Base-by-base conservation (phyloP, 441 rosid species). In the Populus hybrid region DNA sequence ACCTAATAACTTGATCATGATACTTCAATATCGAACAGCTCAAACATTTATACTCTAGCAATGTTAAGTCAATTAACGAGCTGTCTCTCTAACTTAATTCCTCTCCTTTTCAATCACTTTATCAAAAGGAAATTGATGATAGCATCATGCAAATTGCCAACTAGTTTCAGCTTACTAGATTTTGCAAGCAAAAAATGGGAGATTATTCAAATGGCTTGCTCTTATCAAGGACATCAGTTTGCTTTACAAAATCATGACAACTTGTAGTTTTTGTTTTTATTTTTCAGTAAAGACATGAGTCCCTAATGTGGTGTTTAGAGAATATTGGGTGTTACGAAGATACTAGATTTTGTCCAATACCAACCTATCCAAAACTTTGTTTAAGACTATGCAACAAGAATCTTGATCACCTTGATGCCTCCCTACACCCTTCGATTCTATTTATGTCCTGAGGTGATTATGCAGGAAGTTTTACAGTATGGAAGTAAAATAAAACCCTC, bases 301-400 rank as follows among this genome's bases (percentile, higher is more conserved):
- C 20, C 61, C 61, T 53, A 16, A 18, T 18, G n/a, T 53, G 10
- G 61, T 18, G 6, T 32, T 1, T n/a, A 9, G 69, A 38, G 79
- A 36, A 68, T 42, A 3, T 10, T 69, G 61, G 9, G 73, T 18
- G 68, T 26, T 23, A 38, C 73, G 28, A 78, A 80, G 84, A 86
- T 84, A 84, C 87, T 57, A 46, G 70, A 28, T 23, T 75, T 88
- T 82, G 87, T 86, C 85, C 3, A 21, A 32, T 77, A 71, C 20
- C 24, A 53, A 72, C 53, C 28, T 1, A 26, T 71, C 67, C 63
- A 64, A 76, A 12, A 74, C 34, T 10, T 21, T 42, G 3, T 23
- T 34, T 8, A 6, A 53, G 35, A n/a, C 36, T n/a, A 11, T 75
- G 84, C 79, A 9, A 64, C 18, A 57, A 77, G 86, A 78, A 83